Conservation (phyloP, 164 flowering plant genomes). For the Liriodendron chinense region DNA sequence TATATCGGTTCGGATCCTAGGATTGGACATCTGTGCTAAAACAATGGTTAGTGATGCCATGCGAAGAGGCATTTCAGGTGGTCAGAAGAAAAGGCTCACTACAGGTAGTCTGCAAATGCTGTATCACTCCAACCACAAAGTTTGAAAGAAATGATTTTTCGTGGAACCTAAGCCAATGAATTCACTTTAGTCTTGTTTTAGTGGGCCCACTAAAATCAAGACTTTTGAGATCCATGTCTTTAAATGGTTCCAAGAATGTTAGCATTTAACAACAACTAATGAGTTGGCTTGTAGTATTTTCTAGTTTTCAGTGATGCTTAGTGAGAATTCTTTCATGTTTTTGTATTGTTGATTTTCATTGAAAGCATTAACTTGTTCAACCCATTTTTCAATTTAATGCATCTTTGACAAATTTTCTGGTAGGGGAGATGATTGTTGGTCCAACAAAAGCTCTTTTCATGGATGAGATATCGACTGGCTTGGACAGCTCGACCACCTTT, state of each 20-base stretch:
- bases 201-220: too few species aligned
- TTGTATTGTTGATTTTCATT: background rate
- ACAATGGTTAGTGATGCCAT: constrained; percentile 62
- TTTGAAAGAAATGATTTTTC: too few species aligned
- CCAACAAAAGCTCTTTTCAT: constrained; percentile 50
- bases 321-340: background rate
- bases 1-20: constrained; percentile 45
- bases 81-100: constrained; percentile 66
- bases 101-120: constrained; percentile 38
- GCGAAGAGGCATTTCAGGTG: constrained; percentile 79
- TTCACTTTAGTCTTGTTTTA: too few species aligned
- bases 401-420: background rate
- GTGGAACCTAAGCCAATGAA: too few species aligned
- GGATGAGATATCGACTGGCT: constrained; percentile 61
- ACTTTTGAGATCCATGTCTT: too few species aligned
- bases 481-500: constrained; percentile 56
- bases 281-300: background rate
- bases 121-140: too few species aligned
- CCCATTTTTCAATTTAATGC: background rate
- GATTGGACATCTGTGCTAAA: constrained; percentile 67
- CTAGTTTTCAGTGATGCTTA: background rate
- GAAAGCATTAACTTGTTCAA: background rate
- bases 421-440: constrained; percentile 58
- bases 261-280: background rate
- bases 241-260: background rate